A percentile compares a stretch with the other conserved stretches of the same genome.
Conservation (phyloP, 1,139 yeast species). For the Debaryomyces fabryi region DNA sequence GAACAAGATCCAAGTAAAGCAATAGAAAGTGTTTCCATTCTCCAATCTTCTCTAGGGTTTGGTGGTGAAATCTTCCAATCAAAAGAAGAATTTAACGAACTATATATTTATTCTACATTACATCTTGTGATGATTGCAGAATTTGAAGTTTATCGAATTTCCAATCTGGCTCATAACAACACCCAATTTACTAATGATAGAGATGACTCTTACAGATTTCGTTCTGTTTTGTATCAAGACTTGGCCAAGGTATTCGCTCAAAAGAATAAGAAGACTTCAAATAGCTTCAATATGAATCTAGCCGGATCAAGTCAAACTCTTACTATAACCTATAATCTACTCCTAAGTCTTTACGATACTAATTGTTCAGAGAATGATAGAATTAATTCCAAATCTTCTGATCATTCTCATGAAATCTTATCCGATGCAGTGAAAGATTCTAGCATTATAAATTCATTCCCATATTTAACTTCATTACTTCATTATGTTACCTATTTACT, state of each 20-base stretch:
- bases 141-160: conserved; percentile 22
- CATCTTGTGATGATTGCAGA: conserved; percentile 29
- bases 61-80: conserved; percentile 22
- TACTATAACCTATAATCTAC: conserved; percentile 14
- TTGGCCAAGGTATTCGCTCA: conserved; percentile 21
- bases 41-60: conserved; percentile 24
- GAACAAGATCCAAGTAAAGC: conserved; percentile 1
- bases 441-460: conserved; percentile 10
- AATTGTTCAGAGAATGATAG: background rate
- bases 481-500: conserved; percentile 20
- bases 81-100: conserved; percentile 25
- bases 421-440: background rate
- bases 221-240: conserved; percentile 22
- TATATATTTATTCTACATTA: conserved; percentile 28
- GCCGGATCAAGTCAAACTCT: conserved; percentile 20
- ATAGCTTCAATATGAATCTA: conserved; percentile 24
- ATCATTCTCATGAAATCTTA: background rate
- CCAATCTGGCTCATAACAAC: conserved; percentile 6
- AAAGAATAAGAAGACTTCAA: conserved; percentile 16
- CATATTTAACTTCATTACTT: conserved; percentile 21
- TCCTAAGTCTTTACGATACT: conserved; percentile 8
- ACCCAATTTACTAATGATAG: conserved; percentile 11
- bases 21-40: conserved; percentile 9
- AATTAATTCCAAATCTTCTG: background rate
- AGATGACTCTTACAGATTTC: conserved; percentile 17